Evolutionary conservation across 352 stramenopile genomes (phyloP).

Genomic region (Blastocystis sp.): DNA sequence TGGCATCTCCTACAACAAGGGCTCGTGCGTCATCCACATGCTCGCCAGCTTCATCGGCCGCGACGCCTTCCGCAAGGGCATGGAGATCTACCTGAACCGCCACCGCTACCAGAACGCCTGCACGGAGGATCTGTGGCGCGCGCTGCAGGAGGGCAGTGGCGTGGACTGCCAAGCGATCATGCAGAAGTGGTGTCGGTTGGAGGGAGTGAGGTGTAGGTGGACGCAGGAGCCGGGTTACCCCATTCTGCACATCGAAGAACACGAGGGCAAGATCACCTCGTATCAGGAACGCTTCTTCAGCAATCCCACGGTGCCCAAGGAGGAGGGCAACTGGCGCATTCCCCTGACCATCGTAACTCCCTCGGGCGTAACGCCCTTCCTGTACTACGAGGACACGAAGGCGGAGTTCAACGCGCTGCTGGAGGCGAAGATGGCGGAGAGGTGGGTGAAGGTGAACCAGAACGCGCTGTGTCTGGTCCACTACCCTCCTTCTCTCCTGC

Average conservation of each 20-base stretch:
- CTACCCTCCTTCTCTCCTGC: conserved; percentile 18
- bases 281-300: conserved; percentile 78
- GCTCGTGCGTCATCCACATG: conserved; percentile 82
- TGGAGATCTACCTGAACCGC: conserved; percentile 89
- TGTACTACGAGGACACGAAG: conserved; percentile 77
- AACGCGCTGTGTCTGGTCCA: conserved; percentile 66
- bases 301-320: conserved; percentile 92
- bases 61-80: conserved; percentile 78
- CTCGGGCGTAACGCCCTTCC: not conserved
- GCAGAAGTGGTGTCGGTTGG: conserved; percentile 77
- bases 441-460: conserved; percentile 69
- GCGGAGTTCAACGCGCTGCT: conserved; percentile 78
- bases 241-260: conserved; percentile 83
- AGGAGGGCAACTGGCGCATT: conserved; percentile 84
- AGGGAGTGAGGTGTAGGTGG: conserved; percentile 80
- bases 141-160: conserved; percentile 86
- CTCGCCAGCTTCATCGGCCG: conserved; percentile 82
- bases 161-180: conserved; percentile 90
- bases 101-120: conserved; percentile 92
- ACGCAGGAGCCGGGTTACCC: conserved; percentile 92
- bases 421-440: not conserved
- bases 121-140: conserved; percentile 91
- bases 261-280: conserved; percentile 75
- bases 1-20: conserved; percentile 93
- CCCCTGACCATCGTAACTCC: conserved; percentile 81